phyloP scores from a whole-genome alignment of 2,329 filamentous ascomycete species.

The Claviceps citrina region DNA sequence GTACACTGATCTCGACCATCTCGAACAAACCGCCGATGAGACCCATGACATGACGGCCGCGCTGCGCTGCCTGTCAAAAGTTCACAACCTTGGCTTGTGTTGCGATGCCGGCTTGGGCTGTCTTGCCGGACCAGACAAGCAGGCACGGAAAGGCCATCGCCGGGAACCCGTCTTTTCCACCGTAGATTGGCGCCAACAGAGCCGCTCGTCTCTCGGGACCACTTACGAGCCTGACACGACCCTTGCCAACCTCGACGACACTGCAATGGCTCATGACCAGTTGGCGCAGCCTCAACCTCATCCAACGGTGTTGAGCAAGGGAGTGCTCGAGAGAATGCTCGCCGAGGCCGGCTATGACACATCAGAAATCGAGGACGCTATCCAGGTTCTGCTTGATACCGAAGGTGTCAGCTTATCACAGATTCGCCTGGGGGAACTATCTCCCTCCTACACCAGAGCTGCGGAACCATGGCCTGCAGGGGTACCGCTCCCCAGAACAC shows the following conservation, averaged over 20 bases:
- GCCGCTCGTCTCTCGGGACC: not conserved
- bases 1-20: constrained; percentile 40
- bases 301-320: not conserved
- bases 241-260: not conserved
- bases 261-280: not conserved
- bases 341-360: constrained; percentile 20
- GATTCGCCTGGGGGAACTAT: too few relatives aligned
- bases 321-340: constrained; percentile 22
- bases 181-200: not conserved
- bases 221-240: not conserved
- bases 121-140: constrained; percentile 45
- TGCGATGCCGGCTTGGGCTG: constrained; percentile 54
- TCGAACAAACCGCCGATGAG: constrained; percentile 50
- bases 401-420: constrained; percentile 17
- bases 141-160: constrained; percentile 26
- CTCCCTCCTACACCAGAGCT: too few relatives aligned
- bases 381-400: constrained; percentile 20
- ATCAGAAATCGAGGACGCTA: constrained; percentile 17
- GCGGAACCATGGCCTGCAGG: too few relatives aligned
- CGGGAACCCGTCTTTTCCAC: constrained; percentile 15
- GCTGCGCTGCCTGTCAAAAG: constrained; percentile 37
- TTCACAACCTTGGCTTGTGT: constrained; percentile 50
- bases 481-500: too few relatives aligned
- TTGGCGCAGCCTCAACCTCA: not conserved
- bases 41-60: constrained; percentile 44